Evolutionary conservation across 352 stramenopile species (phyloP).

Genomic region (Globisporangium cederbergense): DNA sequence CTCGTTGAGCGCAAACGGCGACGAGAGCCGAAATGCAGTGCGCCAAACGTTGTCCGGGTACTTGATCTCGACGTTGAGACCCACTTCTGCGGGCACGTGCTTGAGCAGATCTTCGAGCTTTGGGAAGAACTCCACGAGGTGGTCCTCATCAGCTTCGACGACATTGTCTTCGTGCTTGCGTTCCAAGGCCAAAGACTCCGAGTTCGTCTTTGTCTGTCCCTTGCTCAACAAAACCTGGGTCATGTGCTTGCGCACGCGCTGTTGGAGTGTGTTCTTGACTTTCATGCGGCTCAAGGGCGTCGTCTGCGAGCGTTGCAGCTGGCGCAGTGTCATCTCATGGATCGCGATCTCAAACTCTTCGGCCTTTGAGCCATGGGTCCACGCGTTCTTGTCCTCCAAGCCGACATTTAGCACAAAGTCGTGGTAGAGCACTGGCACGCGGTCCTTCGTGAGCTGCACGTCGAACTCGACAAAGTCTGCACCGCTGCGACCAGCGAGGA

Average conservation of each 20-base stretch:
- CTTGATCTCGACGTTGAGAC: conserved; percentile 84
- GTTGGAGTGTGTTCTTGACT: conserved; percentile 30
- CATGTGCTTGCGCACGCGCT: conserved; percentile 72
- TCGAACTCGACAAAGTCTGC: conserved; percentile 85
- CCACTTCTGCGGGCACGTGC: conserved; percentile 68
- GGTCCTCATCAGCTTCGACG: conserved; percentile 30
- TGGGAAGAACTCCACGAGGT: conserved; percentile 72
- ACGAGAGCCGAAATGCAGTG: conserved; percentile 35
- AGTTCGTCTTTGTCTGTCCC: conserved; percentile 7
- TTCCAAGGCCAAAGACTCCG: conserved; percentile 2
- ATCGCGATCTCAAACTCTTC: conserved; percentile 69
- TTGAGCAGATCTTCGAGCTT: conserved; percentile 61
- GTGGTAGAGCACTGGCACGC: conserved; percentile 74
- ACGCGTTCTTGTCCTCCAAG: conserved; percentile 52
- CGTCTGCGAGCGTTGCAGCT: conserved; percentile 52
- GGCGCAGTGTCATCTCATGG: conserved; percentile 60
- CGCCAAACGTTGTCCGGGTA: conserved; percentile 59
- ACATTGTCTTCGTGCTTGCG: not conserved
- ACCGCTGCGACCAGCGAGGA: conserved; percentile 58
- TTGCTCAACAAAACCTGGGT: conserved; percentile 34
- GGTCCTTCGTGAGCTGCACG: conserved; percentile 78
- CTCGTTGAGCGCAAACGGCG: conserved; percentile 65
- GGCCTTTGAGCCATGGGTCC: conserved; percentile 36
- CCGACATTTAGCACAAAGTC: conserved; percentile 69
- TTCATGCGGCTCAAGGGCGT: conserved; percentile 35